Evolutionary conservation across 257 asterid genomes (phyloP).

Genomic region (Euphrasia confusa): DNA sequence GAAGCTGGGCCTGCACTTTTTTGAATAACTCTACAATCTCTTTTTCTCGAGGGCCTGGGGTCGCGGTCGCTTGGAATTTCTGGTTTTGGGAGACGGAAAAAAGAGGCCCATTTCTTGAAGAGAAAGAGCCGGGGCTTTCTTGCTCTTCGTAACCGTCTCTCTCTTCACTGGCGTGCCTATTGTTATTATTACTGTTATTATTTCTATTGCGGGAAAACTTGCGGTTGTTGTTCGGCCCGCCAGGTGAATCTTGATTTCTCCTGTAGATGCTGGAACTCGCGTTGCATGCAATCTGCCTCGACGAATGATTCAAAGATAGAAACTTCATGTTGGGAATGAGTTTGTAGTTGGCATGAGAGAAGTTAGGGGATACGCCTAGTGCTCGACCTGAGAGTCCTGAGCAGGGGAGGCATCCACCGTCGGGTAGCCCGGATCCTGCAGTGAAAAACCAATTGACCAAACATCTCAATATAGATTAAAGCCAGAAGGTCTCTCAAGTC

Average conservation of each 20-base stretch:
- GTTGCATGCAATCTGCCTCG: constrained; percentile 43
- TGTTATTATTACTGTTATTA: not conserved
- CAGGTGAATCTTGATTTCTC: constrained; percentile 65
- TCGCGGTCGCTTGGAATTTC: constrained; percentile 57
- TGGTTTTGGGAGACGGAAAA: constrained; percentile 47
- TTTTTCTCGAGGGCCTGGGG: constrained; percentile 88
- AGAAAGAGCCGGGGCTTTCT: constrained; percentile 59
- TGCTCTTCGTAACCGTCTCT: constrained; percentile 55
- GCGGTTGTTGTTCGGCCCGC: constrained; percentile 57
- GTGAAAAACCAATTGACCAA: constrained; percentile 21
- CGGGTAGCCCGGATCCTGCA: constrained; percentile 66
- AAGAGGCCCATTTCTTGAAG: constrained; percentile 68
- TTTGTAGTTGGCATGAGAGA: constrained; percentile 36
- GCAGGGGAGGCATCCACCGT: constrained; percentile 51
- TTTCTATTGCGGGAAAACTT: constrained; percentile 63
- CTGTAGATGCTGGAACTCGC: constrained; percentile 62
- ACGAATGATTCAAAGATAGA: constrained; percentile 34
- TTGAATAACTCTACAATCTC: constrained; percentile 90
- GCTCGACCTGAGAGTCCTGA: constrained; percentile 57
- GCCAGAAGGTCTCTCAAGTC: not conserved
- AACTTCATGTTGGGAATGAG: constrained; percentile 36
- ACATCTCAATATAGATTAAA: constrained; percentile 5
- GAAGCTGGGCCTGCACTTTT: constrained; percentile 90
- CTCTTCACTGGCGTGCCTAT: constrained; percentile 46
- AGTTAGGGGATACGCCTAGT: constrained; percentile 37